phyloP scores from a whole-genome alignment of 257 asterid genomes.

The Fraxinus anomala region DNA sequence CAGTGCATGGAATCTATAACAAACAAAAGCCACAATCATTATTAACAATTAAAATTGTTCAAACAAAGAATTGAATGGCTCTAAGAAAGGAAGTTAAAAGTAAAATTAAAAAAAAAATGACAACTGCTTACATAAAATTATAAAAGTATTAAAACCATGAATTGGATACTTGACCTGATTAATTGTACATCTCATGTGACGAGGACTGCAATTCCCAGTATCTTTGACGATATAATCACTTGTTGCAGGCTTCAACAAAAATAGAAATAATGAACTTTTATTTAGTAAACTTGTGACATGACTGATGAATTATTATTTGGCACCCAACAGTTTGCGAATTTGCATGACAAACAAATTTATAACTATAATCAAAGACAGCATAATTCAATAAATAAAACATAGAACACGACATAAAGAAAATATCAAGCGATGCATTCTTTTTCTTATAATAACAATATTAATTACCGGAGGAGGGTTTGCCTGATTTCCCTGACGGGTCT shows the following conservation, averaged over 20 bases:
- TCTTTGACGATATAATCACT: conserved; percentile 91
- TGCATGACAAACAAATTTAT: conserved; percentile 16
- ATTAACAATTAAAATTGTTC: conserved; percentile 28
- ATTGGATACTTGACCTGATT: conserved; percentile 66
- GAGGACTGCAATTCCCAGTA: conserved; percentile 98
- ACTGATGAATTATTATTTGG: conserved; percentile 13
- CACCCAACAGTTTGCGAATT: conserved; percentile 26
- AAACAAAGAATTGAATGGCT: conserved; percentile 14
- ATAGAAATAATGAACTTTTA: conserved; percentile 20
- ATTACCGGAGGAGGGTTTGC: conserved; percentile 97
- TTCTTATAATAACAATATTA: not conserved
- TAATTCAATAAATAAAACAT: conserved; percentile 1
- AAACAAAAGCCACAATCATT: conserved; percentile 29
- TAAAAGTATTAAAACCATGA: not conserved
- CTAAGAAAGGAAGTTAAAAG: not conserved
- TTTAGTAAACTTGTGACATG: not conserved
- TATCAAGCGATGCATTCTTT: not conserved
- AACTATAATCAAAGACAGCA: conserved; percentile 22
- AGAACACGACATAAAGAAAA: not conserved
- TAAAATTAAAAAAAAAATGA: conserved; percentile 5
- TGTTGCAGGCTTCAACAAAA: conserved; percentile 81
- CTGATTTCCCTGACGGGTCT: conserved; percentile 95
- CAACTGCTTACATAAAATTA: not conserved
- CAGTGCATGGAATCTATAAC: conserved; percentile 88
- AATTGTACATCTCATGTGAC: conserved; percentile 92